Evolutionary conservation across 208 protist species (phyloP), one percentile per base, ranked within the genome.

Genomic region (Leishmania martiniquensis): DNA sequence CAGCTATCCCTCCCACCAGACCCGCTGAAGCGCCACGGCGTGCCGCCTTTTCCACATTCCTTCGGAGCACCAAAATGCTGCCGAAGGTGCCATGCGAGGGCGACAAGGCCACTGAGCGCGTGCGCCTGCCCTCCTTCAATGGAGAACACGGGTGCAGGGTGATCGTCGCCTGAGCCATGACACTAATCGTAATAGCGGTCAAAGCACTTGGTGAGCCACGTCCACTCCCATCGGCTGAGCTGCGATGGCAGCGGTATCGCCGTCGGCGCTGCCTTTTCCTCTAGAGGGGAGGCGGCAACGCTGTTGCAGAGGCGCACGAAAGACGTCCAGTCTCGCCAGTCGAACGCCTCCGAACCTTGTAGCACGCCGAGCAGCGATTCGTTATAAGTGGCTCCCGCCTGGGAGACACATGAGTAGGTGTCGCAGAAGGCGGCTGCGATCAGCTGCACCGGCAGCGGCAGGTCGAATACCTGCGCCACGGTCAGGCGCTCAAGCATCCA

Each of bases 361-460:
- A 39, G 42, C 17, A 12, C 47, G 15, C 29, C 54, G 51, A 47
- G 29, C 4, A 42, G 59, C 32, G 32, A 20, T n/a, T 20, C 29
- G 12, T 42, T 32, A 72, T 25, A 32, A 4, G 49, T 15, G 13
- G 68, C 44, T 13, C 6, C 37, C 68, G 32, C 22, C 44, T 57
- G 15, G 44, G 45, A 20, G 10, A 9, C 65, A 15, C 65, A 69
- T 29, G 65, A 47, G 39, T 69, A 13, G 68, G 7, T 7, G 25
- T 42, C 68, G 1, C 20, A 12, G 34, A 74, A 10, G 54, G 70
- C 70, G 22, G 52, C 67, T 39, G 77, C 76, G 32, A 86, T 70
- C 47, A 87, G 84, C 44, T 90, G 60, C 29, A 93, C 83, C 49
- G 87, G 86, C 69, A 85, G 37, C 3, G 89, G 91, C 45, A 95